phyloP scores from a whole-genome alignment of 164 flowering plant genomes.

The Brasenia schreberi region DNA sequence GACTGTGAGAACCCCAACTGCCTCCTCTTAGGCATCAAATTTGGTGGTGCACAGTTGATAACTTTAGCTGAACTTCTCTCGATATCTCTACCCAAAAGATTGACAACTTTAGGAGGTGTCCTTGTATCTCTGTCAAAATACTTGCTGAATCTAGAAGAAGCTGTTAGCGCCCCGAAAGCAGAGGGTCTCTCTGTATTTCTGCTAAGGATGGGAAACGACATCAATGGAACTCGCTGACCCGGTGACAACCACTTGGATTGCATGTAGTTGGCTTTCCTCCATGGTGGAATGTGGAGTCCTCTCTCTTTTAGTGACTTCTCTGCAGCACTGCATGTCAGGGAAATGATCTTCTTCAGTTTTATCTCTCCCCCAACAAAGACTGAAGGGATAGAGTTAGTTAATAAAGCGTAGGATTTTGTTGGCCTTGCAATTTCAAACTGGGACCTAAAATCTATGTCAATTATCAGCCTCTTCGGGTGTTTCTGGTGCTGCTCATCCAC shows the following conservation, averaged over 20 bases:
- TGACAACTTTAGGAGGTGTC: neutral
- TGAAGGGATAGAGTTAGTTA: conserved; percentile 27
- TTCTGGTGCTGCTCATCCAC: conserved; percentile 4
- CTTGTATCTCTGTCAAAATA: too few species aligned
- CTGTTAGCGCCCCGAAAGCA: neutral
- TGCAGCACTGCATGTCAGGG: conserved; percentile 36
- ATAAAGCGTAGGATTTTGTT: conserved; percentile 25
- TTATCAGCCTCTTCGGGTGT: conserved; percentile 23
- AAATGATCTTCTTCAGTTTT: conserved; percentile 25
- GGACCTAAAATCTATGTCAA: conserved; percentile 53
- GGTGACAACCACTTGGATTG: conserved; percentile 41
- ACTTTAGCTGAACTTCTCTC: conserved; percentile 6
- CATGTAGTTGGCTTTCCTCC: conserved; percentile 48
- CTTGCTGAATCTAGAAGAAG: neutral
- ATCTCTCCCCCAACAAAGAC: conserved; percentile 41
- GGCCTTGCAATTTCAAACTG: conserved; percentile 68
- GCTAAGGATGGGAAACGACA: neutral
- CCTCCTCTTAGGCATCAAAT: conserved; percentile 18
- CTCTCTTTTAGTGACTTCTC: conserved; percentile 34
- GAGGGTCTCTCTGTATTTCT: neutral
- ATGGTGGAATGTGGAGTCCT: conserved; percentile 53
- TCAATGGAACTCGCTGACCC: conserved; percentile 4
- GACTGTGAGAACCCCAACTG: conserved; percentile 19
- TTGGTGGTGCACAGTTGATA: conserved; percentile 23
- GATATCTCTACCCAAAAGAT: conserved; percentile 4